Conservation (phyloP, 805 yeast species). For the Metschnikowia similis region DNA sequence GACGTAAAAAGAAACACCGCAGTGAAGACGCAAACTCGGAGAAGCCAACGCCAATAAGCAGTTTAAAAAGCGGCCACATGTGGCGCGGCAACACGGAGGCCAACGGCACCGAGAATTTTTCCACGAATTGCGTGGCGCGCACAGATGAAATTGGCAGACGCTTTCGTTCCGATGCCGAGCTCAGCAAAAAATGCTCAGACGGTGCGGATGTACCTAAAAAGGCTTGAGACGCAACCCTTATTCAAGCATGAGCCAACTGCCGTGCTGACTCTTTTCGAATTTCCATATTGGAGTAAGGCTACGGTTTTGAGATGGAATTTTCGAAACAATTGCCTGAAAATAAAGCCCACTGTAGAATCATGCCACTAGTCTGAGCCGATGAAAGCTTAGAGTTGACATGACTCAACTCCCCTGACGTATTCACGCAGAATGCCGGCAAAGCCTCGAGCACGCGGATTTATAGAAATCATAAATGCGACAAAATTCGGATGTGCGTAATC, state of each 20-base stretch:
- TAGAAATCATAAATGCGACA: background rate
- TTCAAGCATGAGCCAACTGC: background rate
- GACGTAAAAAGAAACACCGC: background rate
- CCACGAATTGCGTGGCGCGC: background rate
- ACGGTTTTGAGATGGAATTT: background rate
- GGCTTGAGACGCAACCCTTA: background rate
- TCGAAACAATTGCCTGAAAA: background rate
- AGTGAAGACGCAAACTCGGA: background rate
- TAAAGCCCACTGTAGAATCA: background rate
- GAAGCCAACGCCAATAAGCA: background rate
- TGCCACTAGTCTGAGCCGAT: background rate
- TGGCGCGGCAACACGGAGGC: background rate
- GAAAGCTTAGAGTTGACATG: slow-evolving; percentile 2
- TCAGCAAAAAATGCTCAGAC: background rate
- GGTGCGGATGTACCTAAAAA: background rate
- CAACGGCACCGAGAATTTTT: background rate
- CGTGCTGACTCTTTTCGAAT: background rate
- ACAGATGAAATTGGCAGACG: background rate
- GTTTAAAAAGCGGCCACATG: background rate
- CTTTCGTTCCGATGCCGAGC: background rate
- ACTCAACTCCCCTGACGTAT: background rate
- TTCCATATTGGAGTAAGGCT: background rate
- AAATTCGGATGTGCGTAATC: background rate
- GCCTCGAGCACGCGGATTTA: slow-evolving; percentile 2
- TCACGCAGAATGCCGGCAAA: slow-evolving; percentile 1